A percentile compares a stretch with the other conserved stretches of the same genome.
These are phyloP conservation scores for Aureobasidium sp. DNA, from an alignment of 2,329 filamentous ascomycete species.

Conservation along the genomic window DNA sequence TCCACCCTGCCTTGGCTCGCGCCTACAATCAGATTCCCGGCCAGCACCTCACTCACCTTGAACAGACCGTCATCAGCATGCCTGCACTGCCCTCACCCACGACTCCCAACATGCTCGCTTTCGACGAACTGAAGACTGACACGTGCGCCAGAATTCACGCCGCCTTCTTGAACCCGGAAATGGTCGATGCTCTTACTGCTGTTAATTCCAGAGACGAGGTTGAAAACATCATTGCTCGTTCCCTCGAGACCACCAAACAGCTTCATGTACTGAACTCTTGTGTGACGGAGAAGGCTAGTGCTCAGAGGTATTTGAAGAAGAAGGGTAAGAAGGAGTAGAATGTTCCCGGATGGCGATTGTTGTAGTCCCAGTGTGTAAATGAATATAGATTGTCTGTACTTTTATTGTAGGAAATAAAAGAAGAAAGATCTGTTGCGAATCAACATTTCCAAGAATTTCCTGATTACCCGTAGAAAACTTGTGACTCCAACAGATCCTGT, in stretches of 20 bases:
- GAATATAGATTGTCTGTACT: not conserved
- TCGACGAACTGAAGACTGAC: not conserved
- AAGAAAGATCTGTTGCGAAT: not conserved
- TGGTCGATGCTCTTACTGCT: not conserved
- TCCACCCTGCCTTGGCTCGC: not conserved
- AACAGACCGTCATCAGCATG: not conserved
- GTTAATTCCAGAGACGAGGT: not conserved
- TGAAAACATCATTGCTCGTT: not conserved
- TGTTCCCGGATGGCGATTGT: no score
- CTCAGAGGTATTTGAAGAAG: not conserved
- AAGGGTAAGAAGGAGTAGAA: not conserved
- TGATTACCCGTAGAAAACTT: not conserved
- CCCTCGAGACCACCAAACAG: not conserved
- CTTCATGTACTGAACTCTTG: not conserved
- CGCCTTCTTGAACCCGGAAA: not conserved
- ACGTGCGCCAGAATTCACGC: not conserved
- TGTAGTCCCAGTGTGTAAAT: not conserved
- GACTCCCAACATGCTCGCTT: not conserved
- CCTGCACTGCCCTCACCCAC: not conserved
- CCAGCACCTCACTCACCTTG: not conserved
- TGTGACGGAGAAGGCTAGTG: not conserved
- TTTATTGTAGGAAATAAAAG: not conserved
- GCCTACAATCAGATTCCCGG: not conserved
- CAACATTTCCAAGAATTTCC: not conserved
- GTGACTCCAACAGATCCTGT: not conserved